Conservation (phyloP, 768 basidiomycete genomes). For the Collybia nuda region DNA sequence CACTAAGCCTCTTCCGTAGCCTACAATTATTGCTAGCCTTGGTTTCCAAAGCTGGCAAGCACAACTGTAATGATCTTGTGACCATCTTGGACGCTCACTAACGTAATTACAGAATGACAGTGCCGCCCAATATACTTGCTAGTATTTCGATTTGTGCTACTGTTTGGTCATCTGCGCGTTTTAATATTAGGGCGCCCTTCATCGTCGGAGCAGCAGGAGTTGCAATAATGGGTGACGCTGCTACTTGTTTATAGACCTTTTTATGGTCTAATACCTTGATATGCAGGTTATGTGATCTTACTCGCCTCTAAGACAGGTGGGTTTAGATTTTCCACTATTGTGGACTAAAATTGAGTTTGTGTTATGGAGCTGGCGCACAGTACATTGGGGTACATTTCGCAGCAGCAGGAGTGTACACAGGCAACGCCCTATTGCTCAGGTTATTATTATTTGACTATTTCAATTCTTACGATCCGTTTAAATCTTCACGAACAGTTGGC, state of each 20-base stretch:
- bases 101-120: conserved; percentile 41
- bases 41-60: conserved; percentile 63
- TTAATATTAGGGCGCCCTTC: conserved; percentile 46
- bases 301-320: conserved; percentile 20
- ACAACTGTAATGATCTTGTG: conserved; percentile 45
- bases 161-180: conserved; percentile 50
- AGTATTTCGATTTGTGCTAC: conserved; percentile 46
- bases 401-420: conserved; percentile 56
- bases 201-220: conserved; percentile 50
- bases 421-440: conserved; percentile 57
- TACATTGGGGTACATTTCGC: conserved; percentile 59
- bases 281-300: too few species aligned
- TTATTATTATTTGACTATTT: conserved; percentile 26
- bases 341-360: background rate
- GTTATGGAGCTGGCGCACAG: conserved; percentile 43
- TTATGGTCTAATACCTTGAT: too few species aligned
- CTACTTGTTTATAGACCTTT: too few species aligned
- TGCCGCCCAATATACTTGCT: conserved; percentile 58
- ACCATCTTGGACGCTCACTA: background rate
- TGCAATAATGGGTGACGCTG: conserved; percentile 39
- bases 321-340: conserved; percentile 2
- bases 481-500: conserved; percentile 40
- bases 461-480: background rate
- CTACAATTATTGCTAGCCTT: conserved; percentile 57
- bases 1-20: conserved; percentile 28